Conservation (phyloP, 1,284 basidiomycete species). For the Lentinus polychrous region DNA sequence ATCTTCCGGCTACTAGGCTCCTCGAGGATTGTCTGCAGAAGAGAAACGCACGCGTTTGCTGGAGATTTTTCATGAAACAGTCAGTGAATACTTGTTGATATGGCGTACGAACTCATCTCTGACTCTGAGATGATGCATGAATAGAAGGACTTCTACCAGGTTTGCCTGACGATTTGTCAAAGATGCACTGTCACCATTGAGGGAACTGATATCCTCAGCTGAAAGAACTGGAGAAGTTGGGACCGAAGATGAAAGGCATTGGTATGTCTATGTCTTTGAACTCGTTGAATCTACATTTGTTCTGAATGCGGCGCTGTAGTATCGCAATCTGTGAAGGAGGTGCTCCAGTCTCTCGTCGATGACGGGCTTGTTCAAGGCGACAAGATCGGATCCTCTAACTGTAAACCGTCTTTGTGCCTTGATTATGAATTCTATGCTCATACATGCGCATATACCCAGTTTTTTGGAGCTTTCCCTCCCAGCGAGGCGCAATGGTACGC, state of each 20-base stretch:
- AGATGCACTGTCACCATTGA: no score
- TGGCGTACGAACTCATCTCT: not conserved
- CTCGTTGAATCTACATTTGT: not conserved
- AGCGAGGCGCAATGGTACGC: constrained; percentile 69
- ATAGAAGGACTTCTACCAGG: constrained; percentile 85
- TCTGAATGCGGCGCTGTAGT: constrained; percentile 30
- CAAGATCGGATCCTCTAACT: constrained; percentile 90
- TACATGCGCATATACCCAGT: constrained; percentile 46
- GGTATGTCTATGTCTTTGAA: constrained; percentile 35
- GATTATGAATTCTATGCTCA: constrained; percentile 9
- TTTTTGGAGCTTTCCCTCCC: constrained; percentile 90
- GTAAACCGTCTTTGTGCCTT: constrained; percentile 36
- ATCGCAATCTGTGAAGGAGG: constrained; percentile 83
- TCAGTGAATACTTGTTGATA: constrained; percentile 28
- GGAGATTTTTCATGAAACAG: constrained; percentile 87
- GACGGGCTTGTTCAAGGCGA: constrained; percentile 79
- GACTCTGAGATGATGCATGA: no score
- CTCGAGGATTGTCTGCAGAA: constrained; percentile 71
- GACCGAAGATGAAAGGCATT: constrained; percentile 81
- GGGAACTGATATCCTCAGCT: constrained; percentile 35
- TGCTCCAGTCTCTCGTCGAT: constrained; percentile 76
- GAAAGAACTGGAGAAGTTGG: constrained; percentile 84
- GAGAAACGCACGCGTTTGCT: constrained; percentile 76
- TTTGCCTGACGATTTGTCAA: constrained; percentile 17
- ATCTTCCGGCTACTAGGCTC: constrained; percentile 54